Base-by-base conservation (phyloP, 768 basidiomycete genomes). In the Russula olivacea region DNA sequence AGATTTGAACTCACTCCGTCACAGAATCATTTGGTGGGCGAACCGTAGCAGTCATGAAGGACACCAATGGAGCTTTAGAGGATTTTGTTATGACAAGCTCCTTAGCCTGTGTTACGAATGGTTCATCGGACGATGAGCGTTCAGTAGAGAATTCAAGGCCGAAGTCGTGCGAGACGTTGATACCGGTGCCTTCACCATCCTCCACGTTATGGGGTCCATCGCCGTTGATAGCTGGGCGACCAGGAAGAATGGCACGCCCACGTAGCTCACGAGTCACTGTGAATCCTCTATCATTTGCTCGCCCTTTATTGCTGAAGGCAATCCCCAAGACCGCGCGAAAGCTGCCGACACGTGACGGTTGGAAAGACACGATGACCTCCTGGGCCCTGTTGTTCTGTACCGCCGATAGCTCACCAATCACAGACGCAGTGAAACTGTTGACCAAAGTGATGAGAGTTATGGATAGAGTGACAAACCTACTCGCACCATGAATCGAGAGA, bases 131-230 rank as follows among this genome's bases (percentile, higher is more conserved):
- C 15, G 12, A 32, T 19, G 61, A 0, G n/a, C 45, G 32, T 48
- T 48, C 50, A 47, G 30, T 19, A 17, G 28, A 30, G 47, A 67
- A 65, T 38, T 65, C 55, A 49, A 67, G 40, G 28, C 66, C 66
- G 10, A 30, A 57, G 40, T 65, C 55, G 41, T 61, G 56, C 1
- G 63, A 67, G 50, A 67, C 59, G 2, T 12, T 49, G 40, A 66
- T 40, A 23, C 61, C 57, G 25, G 45, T 45, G 47, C 36, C 56
- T 36, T 59, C 61, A 8, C 30, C 21, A 19, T 11, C 58, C 3
- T 48, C 21, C 23, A 14, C 38, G 4, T 1, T 5, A 11, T 28
- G 14, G 6, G 34, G 12, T 9, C 14, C 8, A 30, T 32, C 55
- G 5, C n/a, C 47, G 21, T 23, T 45, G 54, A 17, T 32, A 28